A percentile compares a stretch with the other conserved stretches of the same genome.
These are phyloP conservation scores for Grosmannia clavigera DNA, from an alignment of 2,329 filamentous ascomycete species.

Conservation along the genomic window DNA sequence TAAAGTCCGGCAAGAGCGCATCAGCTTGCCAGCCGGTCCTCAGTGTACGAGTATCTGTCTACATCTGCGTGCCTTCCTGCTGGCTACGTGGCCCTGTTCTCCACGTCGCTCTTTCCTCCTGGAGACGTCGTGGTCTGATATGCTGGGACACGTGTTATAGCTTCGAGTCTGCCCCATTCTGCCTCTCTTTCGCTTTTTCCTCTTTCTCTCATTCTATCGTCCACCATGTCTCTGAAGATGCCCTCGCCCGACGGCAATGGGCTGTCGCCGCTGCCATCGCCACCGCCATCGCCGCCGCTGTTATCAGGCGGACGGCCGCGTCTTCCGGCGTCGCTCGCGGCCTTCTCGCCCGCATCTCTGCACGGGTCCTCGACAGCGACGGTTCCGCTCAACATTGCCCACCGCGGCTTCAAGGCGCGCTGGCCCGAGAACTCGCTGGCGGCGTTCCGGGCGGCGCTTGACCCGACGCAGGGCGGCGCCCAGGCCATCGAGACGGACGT, in stretches of 20 bases:
- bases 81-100: neutral
- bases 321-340: neutral
- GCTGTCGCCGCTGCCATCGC: neutral
- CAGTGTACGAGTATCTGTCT: too few relatives aligned
- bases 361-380: neutral
- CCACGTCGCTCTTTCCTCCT: neutral
- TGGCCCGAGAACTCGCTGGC: conserved; percentile 79
- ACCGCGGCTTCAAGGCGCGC: conserved; percentile 64
- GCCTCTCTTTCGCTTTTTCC: neutral
- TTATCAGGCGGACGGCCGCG: neutral
- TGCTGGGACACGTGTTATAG: too few relatives aligned
- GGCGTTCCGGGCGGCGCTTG: conserved; percentile 24
- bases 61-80: neutral
- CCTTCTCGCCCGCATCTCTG: neutral
- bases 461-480: conserved; percentile 20
- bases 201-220: neutral
- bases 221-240: neutral
- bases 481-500: conserved; percentile 83
- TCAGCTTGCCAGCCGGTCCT: too few relatives aligned
- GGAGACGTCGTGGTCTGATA: too few relatives aligned
- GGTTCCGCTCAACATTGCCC: conserved; percentile 59
- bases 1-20: neutral
- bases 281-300: neutral
- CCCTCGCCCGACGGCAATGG: neutral
- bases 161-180: neutral